Conservation (phyloP, 2,329 filamentous ascomycete genomes). For the Penicillium polonicum region DNA sequence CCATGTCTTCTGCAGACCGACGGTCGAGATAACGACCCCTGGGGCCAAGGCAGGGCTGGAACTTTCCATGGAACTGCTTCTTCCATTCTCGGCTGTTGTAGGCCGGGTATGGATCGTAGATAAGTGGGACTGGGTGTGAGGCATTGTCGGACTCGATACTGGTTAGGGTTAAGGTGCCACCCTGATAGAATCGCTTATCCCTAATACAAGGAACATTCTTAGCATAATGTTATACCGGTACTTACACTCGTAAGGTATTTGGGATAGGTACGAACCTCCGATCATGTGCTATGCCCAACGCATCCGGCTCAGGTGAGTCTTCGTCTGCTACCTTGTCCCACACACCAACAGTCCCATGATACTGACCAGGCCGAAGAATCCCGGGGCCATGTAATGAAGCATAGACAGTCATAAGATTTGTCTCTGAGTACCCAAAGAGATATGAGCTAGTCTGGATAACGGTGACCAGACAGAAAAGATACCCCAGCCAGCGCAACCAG, state of each 20-base stretch:
- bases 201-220: background rate
- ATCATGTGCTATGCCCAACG: constrained; percentile 15
- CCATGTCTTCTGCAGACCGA: constrained; percentile 23
- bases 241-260: background rate
- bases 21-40: constrained; percentile 24
- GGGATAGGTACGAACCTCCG: constrained; percentile 11
- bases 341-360: constrained; percentile 4
- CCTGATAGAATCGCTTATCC: constrained; percentile 21
- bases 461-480: constrained; percentile 9
- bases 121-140: constrained; percentile 22
- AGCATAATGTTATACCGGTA: background rate
- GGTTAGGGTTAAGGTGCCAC: constrained; percentile 22
- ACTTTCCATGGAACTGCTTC: constrained; percentile 16
- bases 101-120: constrained; percentile 69
- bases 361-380: constrained; percentile 23
- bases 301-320: constrained; percentile 8
- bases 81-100: constrained; percentile 66
- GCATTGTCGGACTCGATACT: constrained; percentile 8
- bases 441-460: constrained; percentile 10
- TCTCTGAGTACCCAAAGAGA: constrained; percentile 9
- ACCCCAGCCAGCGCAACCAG: constrained; percentile 16
- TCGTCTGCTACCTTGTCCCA: background rate
- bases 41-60: constrained; percentile 22
- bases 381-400: background rate
- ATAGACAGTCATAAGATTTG: constrained; percentile 3